Conservation (phyloP, 2,329 filamentous ascomycete genomes). For the Sclerotinia subarctica region DNA sequence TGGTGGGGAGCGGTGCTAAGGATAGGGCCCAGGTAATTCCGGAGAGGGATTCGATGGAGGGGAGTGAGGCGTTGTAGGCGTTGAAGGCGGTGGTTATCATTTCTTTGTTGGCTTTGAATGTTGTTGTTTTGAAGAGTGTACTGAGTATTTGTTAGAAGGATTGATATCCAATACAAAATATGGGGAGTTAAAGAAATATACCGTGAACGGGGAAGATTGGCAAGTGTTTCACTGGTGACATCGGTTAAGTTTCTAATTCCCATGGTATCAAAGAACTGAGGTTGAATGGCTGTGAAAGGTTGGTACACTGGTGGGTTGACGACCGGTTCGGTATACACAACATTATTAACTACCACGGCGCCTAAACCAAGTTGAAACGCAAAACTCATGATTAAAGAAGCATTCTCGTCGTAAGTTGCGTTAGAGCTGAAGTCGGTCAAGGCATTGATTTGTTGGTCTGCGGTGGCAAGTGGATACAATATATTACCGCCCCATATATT, state of each 20-base stretch:
- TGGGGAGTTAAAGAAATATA: background rate
- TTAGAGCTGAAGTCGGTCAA: conserved; percentile 7
- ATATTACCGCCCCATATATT: conserved; percentile 21
- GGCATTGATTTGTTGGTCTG: background rate
- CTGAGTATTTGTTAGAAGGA: background rate
- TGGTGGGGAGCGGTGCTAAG: conserved; percentile 1
- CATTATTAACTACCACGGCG: background rate
- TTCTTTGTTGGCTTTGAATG: background rate
- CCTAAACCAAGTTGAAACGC: background rate
- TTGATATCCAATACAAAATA: background rate
- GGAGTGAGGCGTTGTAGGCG: background rate
- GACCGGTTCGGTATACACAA: conserved; percentile 6
- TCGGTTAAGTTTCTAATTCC: background rate
- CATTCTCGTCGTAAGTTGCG: conserved; percentile 2
- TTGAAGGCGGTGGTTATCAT: background rate
- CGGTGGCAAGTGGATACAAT: background rate
- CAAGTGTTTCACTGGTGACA: background rate
- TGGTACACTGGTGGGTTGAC: conserved; percentile 1
- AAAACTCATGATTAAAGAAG: conserved; percentile 11
- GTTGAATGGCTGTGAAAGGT: conserved; percentile 18
- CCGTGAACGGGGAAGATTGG: background rate
- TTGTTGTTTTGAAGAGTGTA: background rate
- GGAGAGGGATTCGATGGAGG: background rate
- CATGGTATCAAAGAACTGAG: background rate
- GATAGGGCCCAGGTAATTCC: background rate